Evolutionary conservation across 192 early-diverging fungal species (phyloP).

Genomic region (Umbelopsis sp.): DNA sequence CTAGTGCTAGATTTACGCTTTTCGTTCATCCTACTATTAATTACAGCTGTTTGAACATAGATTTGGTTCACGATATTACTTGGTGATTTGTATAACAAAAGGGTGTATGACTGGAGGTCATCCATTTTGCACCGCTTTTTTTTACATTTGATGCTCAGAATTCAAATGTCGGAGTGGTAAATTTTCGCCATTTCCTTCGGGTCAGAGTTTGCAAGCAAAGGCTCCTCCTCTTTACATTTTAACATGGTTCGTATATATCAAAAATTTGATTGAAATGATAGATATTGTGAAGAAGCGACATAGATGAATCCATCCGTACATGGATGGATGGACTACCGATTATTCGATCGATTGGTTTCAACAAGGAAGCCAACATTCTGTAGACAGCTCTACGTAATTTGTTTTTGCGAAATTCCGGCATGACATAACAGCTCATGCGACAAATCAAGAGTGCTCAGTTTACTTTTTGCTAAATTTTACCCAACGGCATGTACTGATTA

Average conservation of each 20-base stretch:
- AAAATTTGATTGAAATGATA: background rate
- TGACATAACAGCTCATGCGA: background rate
- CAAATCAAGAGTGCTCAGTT: background rate
- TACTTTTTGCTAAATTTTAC: background rate
- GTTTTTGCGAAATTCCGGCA: background rate
- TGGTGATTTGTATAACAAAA: too few species aligned
- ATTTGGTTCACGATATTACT: too few species aligned
- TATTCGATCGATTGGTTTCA: background rate
- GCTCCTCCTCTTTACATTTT: slow-evolving; percentile 18
- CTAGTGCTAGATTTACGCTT: too few species aligned
- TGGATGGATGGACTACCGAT: slow-evolving; percentile 4
- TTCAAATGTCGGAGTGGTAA: background rate
- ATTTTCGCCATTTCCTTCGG: background rate
- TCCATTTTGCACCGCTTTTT: background rate
- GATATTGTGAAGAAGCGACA: background rate
- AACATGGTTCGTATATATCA: slow-evolving; percentile 9
- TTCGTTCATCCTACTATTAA: too few species aligned
- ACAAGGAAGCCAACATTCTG: background rate
- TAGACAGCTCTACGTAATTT: background rate
- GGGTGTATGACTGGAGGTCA: too few species aligned
- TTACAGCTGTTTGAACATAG: too few species aligned
- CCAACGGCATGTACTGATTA: background rate
- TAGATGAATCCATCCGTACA: background rate
- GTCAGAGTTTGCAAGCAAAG: background rate
- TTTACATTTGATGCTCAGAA: background rate